These are phyloP conservation scores for Leccinum subtestaceum DNA, from an alignment of 768 basidiomycete genomes.

Conservation along the genomic window DNA sequence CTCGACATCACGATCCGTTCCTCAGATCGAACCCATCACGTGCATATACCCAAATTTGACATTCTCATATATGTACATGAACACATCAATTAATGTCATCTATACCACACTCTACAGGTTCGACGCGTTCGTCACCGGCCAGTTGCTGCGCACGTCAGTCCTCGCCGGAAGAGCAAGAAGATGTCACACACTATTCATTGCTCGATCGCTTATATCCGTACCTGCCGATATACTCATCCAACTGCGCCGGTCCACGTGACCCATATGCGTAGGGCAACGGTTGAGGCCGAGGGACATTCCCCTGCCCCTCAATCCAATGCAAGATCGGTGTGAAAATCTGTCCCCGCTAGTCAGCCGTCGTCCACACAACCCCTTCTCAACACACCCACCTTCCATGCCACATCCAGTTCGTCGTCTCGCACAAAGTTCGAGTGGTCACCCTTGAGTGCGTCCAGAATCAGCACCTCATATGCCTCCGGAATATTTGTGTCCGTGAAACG, in stretches of 20 bases:
- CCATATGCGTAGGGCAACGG: slow-evolving; percentile 81
- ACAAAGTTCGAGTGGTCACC: slow-evolving; percentile 99
- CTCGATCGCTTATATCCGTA: slow-evolving; percentile 73
- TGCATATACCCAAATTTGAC: slow-evolving; percentile 13
- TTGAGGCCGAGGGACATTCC: slow-evolving; percentile 47
- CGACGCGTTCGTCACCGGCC: slow-evolving; percentile 28
- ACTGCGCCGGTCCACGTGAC: slow-evolving; percentile 86
- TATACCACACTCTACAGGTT: slow-evolving; percentile 17
- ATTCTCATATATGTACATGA: neutral
- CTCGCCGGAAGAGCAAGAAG: neutral
- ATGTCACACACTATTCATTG: slow-evolving; percentile 51
- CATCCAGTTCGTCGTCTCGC: slow-evolving; percentile 93
- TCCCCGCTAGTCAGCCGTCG: slow-evolving; percentile 5
- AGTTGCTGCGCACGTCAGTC: slow-evolving; percentile 17
- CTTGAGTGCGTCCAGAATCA: slow-evolving; percentile 92
- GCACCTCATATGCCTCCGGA: slow-evolving; percentile 94
- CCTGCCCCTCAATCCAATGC: slow-evolving; percentile 90
- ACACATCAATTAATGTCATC: neutral
- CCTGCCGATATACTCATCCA: slow-evolving; percentile 71
- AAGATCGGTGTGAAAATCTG: slow-evolving; percentile 93
- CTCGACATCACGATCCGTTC: slow-evolving; percentile 29
- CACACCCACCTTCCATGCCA: slow-evolving; percentile 87
- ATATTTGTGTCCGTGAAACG: slow-evolving; percentile 89
- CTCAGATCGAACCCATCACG: slow-evolving; percentile 30
- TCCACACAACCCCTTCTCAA: neutral